A percentile compares a stretch with the other conserved stretches of the same genome.
phyloP scores from a whole-genome alignment of 345 rosid genomes.

The Populus tremula region DNA sequence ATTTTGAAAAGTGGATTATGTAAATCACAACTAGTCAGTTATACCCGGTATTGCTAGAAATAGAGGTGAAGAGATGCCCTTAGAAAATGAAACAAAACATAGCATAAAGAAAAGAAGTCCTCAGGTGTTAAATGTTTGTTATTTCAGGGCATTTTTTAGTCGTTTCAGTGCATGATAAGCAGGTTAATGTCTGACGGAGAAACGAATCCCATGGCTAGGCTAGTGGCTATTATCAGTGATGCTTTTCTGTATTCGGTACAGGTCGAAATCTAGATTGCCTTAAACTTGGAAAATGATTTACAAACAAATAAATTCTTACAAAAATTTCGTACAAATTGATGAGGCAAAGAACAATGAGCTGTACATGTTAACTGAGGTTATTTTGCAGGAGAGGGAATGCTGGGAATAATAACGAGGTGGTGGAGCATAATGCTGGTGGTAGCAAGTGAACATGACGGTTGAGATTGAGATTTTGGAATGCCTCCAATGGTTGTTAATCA shows the following conservation, averaged over 20 bases:
- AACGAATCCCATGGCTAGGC: not conserved
- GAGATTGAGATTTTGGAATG: not conserved
- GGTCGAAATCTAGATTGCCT: not conserved
- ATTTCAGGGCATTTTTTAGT: not conserved
- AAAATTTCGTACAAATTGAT: not conserved
- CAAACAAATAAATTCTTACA: not conserved
- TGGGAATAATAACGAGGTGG: too few species aligned
- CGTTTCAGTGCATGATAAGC: too few species aligned
- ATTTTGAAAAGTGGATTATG: not conserved
- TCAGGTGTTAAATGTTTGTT: not conserved
- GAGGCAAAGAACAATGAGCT: not conserved
- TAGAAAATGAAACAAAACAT: not conserved
- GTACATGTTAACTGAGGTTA: not conserved
- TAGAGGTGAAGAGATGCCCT: not conserved
- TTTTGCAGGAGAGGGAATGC: too few species aligned
- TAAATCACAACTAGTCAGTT: not conserved
- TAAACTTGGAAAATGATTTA: not conserved
- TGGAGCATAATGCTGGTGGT: too few species aligned
- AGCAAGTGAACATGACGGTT: not conserved
- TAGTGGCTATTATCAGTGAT: too few species aligned
- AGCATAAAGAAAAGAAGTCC: not conserved
- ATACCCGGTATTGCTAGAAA: not conserved
- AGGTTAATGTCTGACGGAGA: not conserved
- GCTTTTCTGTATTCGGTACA: not conserved
- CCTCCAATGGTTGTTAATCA: not conserved